Conservation (phyloP, 2,329 filamentous ascomycete genomes). For the Zymoseptoria brevis region DNA sequence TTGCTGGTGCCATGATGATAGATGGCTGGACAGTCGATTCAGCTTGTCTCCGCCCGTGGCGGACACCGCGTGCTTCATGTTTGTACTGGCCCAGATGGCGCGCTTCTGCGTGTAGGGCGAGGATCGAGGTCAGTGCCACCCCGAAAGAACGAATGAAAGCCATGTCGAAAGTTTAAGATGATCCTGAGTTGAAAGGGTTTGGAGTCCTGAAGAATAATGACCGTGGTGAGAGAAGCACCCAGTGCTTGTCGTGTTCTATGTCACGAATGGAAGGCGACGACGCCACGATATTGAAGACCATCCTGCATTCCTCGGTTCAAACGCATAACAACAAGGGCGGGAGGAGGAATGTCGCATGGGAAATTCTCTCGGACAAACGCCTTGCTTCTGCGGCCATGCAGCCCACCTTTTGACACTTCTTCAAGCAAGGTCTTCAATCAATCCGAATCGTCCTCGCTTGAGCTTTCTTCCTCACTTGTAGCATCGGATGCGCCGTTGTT, state of each 20-base stretch:
- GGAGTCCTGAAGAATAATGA: slow-evolving; percentile 8
- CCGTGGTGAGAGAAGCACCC: slow-evolving; percentile 7
- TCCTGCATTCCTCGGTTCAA: slow-evolving; percentile 22
- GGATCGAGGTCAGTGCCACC: slow-evolving; percentile 8
- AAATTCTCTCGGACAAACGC: background rate
- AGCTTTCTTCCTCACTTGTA: slow-evolving; percentile 1
- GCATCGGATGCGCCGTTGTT: slow-evolving; percentile 5
- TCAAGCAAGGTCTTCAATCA: background rate
- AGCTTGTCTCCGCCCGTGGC: slow-evolving; percentile 20
- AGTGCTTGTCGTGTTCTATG: slow-evolving; percentile 11
- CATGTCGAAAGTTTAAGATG: slow-evolving; percentile 11
- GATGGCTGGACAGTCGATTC: slow-evolving; percentile 13
- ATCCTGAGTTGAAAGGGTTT: slow-evolving; percentile 4
- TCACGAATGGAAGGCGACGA: background rate
- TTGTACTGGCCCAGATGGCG: slow-evolving; percentile 20
- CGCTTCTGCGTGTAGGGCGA: slow-evolving; percentile 15
- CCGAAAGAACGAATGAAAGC: slow-evolving; percentile 13
- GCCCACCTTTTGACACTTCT: background rate
- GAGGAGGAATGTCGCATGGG: slow-evolving; percentile 19
- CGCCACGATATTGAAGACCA: slow-evolving; percentile 4
- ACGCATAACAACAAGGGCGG: slow-evolving; percentile 24
- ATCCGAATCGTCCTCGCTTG: slow-evolving; percentile 5
- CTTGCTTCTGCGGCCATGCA: background rate
- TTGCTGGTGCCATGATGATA: slow-evolving; percentile 11
- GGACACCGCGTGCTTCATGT: slow-evolving; percentile 22